A percentile compares a stretch with the other conserved stretches of the same genome.
phyloP scores from a whole-genome alignment of 495 filamentous ascomycete genomes.

The Xeromyces bisporus region DNA sequence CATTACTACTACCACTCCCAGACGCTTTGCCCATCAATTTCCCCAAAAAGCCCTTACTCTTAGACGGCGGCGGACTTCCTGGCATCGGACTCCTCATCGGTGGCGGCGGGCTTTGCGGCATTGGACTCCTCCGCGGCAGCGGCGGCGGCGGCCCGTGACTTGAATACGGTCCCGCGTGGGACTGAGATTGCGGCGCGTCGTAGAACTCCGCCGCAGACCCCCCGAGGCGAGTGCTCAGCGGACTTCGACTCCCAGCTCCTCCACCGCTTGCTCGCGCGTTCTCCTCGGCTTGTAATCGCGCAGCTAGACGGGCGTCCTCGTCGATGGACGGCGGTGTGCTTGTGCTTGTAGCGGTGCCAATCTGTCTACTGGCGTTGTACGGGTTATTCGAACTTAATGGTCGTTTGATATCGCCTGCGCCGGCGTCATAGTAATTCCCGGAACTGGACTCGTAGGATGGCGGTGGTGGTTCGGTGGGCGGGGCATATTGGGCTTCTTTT shows the following conservation, averaged over 20 bases:
- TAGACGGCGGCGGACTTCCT: slow-evolving; percentile 18
- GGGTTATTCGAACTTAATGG: slow-evolving; percentile 44
- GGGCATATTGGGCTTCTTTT: slow-evolving; percentile 16
- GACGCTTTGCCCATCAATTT: slow-evolving; percentile 33
- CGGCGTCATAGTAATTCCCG: slow-evolving; percentile 11
- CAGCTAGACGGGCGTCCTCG: slow-evolving; percentile 58
- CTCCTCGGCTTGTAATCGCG: slow-evolving; percentile 69
- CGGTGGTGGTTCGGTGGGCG: slow-evolving; percentile 43
- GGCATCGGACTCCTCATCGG: too few relatives aligned
- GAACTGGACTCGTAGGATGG: slow-evolving; percentile 37
- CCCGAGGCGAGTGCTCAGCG: slow-evolving; percentile 3
- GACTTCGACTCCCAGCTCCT: slow-evolving; percentile 17
- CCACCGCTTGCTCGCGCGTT: too few relatives aligned
- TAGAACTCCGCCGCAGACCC: slow-evolving; percentile 33
- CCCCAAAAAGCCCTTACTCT: slow-evolving; percentile 27
- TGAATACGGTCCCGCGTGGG: slow-evolving; percentile 12
- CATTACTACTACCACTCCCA: slow-evolving; percentile 6
- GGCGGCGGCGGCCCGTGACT: slow-evolving; percentile 9
- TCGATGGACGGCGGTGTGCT: slow-evolving; percentile 36
- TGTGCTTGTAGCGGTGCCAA: too few relatives aligned
- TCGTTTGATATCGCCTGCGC: slow-evolving; percentile 36
- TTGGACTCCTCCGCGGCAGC: slow-evolving; percentile 11
- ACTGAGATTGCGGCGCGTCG: slow-evolving; percentile 11
- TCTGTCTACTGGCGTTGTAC: slow-evolving; percentile 19
- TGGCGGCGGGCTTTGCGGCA: slow-evolving; percentile 12